Conservation (phyloP, 2,329 filamentous ascomycete genomes). For the Epichloe festucae region DNA sequence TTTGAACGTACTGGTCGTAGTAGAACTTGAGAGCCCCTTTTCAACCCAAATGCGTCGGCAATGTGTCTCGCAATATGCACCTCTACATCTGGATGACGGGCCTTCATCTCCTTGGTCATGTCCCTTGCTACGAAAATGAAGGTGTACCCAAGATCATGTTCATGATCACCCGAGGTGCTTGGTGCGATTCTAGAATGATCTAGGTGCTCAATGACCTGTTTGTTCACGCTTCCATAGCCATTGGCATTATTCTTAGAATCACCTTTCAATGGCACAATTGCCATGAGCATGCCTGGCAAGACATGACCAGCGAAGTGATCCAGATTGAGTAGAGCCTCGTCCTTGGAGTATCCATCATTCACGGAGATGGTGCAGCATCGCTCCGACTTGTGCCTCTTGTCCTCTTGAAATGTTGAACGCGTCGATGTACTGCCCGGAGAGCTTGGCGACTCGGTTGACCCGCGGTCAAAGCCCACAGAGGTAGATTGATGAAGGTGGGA, state of each 20-base stretch:
- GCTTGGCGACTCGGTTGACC: conserved; percentile 24
- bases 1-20: conserved; percentile 39
- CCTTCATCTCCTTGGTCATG: conserved; percentile 54
- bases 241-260: conserved; percentile 27
- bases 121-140: conserved; percentile 65
- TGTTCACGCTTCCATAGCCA: conserved; percentile 19
- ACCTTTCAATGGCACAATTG: conserved; percentile 50
- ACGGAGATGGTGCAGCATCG: conserved; percentile 41
- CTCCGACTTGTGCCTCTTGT: conserved; percentile 24
- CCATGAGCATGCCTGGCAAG: conserved; percentile 55
- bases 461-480: conserved; percentile 32
- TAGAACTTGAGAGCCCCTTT: conserved; percentile 58
- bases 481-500: conserved; percentile 41
- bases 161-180: conserved; percentile 12
- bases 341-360: conserved; percentile 63
- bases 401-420: conserved; percentile 31
- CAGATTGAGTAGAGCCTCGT: conserved; percentile 70
- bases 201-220: conserved; percentile 18
- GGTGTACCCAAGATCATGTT: conserved; percentile 20
- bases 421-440: conserved; percentile 39
- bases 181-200: conserved; percentile 12
- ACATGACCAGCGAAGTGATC: conserved; percentile 53
- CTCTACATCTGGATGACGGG: conserved; percentile 50
- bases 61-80: conserved; percentile 66
- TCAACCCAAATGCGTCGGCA: conserved; percentile 69